Conservation (phyloP, 106 monocot species). For the Cymbidium sinense region DNA sequence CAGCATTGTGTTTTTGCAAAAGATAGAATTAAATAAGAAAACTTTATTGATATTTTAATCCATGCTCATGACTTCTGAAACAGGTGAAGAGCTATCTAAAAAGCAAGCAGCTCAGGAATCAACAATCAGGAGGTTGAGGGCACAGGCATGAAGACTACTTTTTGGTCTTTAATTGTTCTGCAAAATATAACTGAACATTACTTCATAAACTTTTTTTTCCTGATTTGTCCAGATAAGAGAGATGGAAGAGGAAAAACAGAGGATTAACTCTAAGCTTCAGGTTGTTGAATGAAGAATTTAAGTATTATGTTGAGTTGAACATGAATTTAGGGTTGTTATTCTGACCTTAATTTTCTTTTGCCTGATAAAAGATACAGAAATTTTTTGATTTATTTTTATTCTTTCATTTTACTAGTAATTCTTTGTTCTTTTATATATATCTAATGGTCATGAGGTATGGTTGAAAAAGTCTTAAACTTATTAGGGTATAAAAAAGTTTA, state of each 20-base stretch:
- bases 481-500: too few species aligned
- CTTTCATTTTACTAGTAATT: neutral
- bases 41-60: constrained; percentile 2
- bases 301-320: neutral
- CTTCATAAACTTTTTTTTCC: constrained; percentile 6
- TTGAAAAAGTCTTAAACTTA: neutral
- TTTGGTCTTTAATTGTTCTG: neutral
- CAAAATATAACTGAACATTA: neutral
- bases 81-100: constrained; percentile 96
- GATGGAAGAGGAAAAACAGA: constrained; percentile 94
- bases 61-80: constrained; percentile 8
- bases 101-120: constrained; percentile 97
- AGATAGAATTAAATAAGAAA: neutral
- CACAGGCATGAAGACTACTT: constrained; percentile 65
- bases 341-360: neutral
- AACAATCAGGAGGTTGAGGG: constrained; percentile 91
- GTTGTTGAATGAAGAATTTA: constrained; percentile 23
- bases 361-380: neutral
- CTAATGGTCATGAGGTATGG: neutral
- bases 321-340: neutral
- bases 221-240: constrained; percentile 66
- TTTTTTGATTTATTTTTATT: neutral
- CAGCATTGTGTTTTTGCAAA: neutral
- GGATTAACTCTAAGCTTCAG: constrained; percentile 93
- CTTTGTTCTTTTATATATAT: neutral